A percentile compares a stretch with the other conserved stretches of the same genome.
phyloP scores from a whole-genome alignment of 805 yeast genomes.

The Ogataea ramenticola region DNA sequence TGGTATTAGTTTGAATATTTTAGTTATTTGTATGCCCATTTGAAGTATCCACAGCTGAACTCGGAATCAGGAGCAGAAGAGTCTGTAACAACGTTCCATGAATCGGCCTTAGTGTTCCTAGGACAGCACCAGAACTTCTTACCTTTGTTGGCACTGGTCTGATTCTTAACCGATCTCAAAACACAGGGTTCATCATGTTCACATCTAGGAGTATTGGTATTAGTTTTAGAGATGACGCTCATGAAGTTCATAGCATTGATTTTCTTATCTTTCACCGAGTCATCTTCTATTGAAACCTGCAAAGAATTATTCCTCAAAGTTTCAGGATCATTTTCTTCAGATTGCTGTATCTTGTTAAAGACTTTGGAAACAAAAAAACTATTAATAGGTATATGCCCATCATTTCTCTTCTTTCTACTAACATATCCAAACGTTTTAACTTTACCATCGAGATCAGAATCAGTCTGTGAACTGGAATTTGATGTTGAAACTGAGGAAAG shows the following conservation, averaged over 20 bases:
- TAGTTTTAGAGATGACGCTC: not conserved
- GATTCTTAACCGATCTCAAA: slow-evolving; percentile 37
- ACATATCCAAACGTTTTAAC: not conserved
- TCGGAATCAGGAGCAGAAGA: slow-evolving; percentile 9
- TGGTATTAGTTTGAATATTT: no score
- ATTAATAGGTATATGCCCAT: slow-evolving; percentile 2
- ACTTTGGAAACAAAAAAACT: slow-evolving; percentile 5
- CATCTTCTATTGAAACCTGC: no score
- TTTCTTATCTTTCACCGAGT: slow-evolving; percentile 1
- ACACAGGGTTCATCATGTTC: slow-evolving; percentile 40
- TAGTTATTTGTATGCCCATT: slow-evolving; percentile 37
- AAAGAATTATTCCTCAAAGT: no score
- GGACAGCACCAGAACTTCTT: slow-evolving; percentile 50
- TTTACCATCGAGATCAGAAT: not conserved
- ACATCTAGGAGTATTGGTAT: slow-evolving; percentile 31
- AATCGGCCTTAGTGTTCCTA: slow-evolving; percentile 20
- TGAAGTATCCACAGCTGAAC: slow-evolving; percentile 44
- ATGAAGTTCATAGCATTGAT: not conserved
- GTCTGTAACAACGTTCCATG: slow-evolving; percentile 20
- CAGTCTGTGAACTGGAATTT: not conserved
- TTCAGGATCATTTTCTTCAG: no score
- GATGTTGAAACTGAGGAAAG: no score
- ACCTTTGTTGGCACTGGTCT: slow-evolving; percentile 33
- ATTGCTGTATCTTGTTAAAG: not conserved
- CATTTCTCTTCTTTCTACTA: not conserved